A percentile compares a stretch with the other conserved stretches of the same genome.
phyloP scores from a whole-genome alignment of 2,329 filamentous ascomycete species.

The Colletotrichum falcatum region DNA sequence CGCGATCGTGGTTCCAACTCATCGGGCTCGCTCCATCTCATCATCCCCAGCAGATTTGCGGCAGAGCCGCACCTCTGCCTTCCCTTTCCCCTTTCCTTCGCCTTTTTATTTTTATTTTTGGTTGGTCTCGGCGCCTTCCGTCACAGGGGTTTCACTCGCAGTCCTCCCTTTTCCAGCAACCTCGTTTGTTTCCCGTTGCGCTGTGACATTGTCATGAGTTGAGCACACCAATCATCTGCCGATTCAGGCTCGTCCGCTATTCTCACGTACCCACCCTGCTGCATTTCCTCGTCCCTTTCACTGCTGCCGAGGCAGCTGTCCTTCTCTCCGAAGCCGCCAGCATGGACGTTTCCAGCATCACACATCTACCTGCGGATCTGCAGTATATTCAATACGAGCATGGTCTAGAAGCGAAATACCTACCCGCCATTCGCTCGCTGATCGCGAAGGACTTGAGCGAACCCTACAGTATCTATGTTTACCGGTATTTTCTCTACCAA shows the following conservation, averaged over 20 bases:
- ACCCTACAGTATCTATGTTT: constrained; percentile 99
- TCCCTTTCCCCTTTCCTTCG: neutral
- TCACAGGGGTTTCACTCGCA: neutral
- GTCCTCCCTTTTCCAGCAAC: neutral
- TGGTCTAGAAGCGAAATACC: constrained; percentile 70
- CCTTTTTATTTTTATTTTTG: neutral
- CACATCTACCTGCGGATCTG: constrained; percentile 59
- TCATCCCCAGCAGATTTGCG: constrained; percentile 6
- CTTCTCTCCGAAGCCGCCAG: neutral
- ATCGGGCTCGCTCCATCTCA: constrained; percentile 2
- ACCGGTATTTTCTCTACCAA: constrained; percentile 97
- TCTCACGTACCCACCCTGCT: neutral
- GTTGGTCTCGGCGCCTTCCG: neutral
- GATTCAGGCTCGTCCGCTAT: constrained; percentile 24
- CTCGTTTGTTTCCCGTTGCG: constrained; percentile 2
- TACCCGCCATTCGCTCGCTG: constrained; percentile 88
- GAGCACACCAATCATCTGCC: constrained; percentile 15
- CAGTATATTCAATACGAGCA: constrained; percentile 73
- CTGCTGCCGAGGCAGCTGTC: neutral
- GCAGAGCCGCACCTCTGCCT: constrained; percentile 19
- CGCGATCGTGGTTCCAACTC: neutral
- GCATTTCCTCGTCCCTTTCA: neutral
- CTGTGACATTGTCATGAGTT: constrained; percentile 34
- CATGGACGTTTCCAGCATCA: constrained; percentile 52
- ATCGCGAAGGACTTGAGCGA: constrained; percentile 98